A percentile compares a stretch with the other conserved stretches of the same genome.
Evolutionary conservation across 768 basidiomycete genomes (phyloP).

Genomic region (Russula vinacea): DNA sequence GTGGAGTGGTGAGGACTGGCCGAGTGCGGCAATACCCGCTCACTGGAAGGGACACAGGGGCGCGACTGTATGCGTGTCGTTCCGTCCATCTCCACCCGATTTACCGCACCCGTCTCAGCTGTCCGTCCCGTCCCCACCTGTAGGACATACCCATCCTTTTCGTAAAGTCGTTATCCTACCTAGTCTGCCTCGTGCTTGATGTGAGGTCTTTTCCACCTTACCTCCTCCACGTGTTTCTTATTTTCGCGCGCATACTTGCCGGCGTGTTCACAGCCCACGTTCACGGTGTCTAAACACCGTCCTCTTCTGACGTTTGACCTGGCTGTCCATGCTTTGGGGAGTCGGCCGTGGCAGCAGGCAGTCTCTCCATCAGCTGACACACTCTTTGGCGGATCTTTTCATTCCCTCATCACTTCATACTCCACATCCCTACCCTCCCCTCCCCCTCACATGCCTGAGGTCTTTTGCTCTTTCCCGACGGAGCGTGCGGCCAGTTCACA

Average conservation of each 20-base stretch:
- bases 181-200: constrained; percentile 18
- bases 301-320: constrained; percentile 39
- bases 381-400: constrained; percentile 32
- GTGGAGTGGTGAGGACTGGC: background rate
- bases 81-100: constrained; percentile 2
- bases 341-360: constrained; percentile 52
- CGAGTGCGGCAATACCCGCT: constrained; percentile 17
- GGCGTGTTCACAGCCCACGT: constrained; percentile 29
- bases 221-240: constrained; percentile 8
- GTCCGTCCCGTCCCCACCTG: background rate
- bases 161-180: background rate
- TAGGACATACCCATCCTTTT: background rate
- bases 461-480: constrained; percentile 16
- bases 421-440: constrained; percentile 21
- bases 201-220: constrained; percentile 17
- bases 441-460: constrained; percentile 32
- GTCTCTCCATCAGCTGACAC: constrained; percentile 40
- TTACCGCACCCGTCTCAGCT: constrained; percentile 1
- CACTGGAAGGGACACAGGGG: background rate
- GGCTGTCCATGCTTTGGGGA: constrained; percentile 75
- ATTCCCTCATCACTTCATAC: constrained; percentile 29
- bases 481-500: constrained; percentile 7
- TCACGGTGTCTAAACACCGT: constrained; percentile 39
- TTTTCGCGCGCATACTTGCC: constrained; percentile 13
- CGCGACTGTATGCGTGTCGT: background rate